Evolutionary conservation across 257 asterid genomes (phyloP), one percentile per base, ranked within the genome.

Genomic region (Leptodermis oblonga): DNA sequence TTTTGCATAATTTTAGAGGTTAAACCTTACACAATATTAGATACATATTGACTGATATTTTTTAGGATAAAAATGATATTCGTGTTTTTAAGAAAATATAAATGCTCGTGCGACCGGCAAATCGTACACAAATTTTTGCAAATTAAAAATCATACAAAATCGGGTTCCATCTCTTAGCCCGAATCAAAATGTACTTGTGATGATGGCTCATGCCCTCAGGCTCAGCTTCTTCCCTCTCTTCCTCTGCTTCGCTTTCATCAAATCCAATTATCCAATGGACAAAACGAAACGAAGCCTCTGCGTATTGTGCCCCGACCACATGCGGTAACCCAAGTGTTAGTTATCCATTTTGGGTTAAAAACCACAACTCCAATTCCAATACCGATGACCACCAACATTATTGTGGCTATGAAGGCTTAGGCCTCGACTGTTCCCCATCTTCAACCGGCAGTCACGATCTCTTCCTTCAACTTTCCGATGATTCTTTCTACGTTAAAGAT

Each of bases 341-440:
- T 1, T 78, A 78, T 49, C 83, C 83, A 1, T 79, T 79, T 30
- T 79, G 76, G 74, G n/a, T 52, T 1, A 14, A 15, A 14, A 58
- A 48, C 12, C 34, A n/a, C n/a, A n/a, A 5, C n/a, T 11, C 56
- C 61, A n/a, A 1, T 3, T 0, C 17, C 42, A 68, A n/a, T n/a
- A n/a, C n/a, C n/a, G n/a, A n/a, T n/a, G n/a, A n/a, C n/a, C n/a
- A n/a, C n/a, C n/a, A n/a, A n/a, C n/a, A 65, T 28, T 31, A 45
- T 20, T 79, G 83, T 69, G 83, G 83, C 4, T 79, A 79, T 34
- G 33, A 68, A 1, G 77, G 80, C n/a, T 71, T 74, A 13, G 80
- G 83, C 45, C 56, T 79, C 1, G 9, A 14, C 15, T 79, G 80
- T 31, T 1, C 22, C 2, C 1, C 26, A 5, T n/a, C 61, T 33